Evolutionary conservation across 2,329 filamentous ascomycete species (phyloP).

Genomic region (Hymenoscyphus fructigenus): DNA sequence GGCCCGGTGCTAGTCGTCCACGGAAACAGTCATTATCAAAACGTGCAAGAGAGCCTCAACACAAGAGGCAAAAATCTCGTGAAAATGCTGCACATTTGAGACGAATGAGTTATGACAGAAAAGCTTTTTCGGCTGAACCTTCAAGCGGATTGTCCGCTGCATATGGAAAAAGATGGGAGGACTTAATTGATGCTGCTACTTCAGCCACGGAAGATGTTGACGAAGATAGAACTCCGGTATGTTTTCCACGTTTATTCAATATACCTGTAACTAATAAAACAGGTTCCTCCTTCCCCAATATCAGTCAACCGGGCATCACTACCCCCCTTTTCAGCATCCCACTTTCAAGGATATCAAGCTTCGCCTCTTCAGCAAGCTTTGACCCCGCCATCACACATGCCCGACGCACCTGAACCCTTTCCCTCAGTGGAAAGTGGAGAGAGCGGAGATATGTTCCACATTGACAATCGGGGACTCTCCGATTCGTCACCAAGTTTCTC

Average conservation of each 20-base stretch:
- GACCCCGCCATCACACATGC: conserved; percentile 72
- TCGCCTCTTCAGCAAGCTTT: conserved; percentile 88
- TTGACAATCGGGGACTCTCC: conserved; percentile 61
- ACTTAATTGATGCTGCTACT: conserved; percentile 90
- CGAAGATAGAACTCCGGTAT: conserved; percentile 85
- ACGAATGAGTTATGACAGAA: conserved; percentile 67
- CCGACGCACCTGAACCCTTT: conserved; percentile 73
- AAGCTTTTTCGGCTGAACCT: conserved; percentile 85
- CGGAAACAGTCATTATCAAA: conserved; percentile 87
- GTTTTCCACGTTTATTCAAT: conserved; percentile 40
- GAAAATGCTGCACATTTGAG: conserved; percentile 68
- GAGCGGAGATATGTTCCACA: conserved; percentile 71
- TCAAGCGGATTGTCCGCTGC: conserved; percentile 51
- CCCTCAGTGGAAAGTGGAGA: conserved; percentile 82
- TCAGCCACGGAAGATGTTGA: conserved; percentile 90
- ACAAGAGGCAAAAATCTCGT: conserved; percentile 75
- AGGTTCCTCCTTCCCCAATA: conserved; percentile 65
- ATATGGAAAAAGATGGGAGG: conserved; percentile 90
- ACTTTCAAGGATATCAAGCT: conserved; percentile 73
- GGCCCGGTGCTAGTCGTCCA: conserved; percentile 69
- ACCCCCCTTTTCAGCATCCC: conserved; percentile 59
- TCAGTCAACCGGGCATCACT: conserved; percentile 62
- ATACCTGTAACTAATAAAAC: conserved; percentile 28
- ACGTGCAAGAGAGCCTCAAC: conserved; percentile 70
- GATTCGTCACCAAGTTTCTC: conserved; percentile 73